Base-by-base conservation (phyloP, 2,329 filamentous ascomycete genomes). In the Talaromyces pinophilus region DNA sequence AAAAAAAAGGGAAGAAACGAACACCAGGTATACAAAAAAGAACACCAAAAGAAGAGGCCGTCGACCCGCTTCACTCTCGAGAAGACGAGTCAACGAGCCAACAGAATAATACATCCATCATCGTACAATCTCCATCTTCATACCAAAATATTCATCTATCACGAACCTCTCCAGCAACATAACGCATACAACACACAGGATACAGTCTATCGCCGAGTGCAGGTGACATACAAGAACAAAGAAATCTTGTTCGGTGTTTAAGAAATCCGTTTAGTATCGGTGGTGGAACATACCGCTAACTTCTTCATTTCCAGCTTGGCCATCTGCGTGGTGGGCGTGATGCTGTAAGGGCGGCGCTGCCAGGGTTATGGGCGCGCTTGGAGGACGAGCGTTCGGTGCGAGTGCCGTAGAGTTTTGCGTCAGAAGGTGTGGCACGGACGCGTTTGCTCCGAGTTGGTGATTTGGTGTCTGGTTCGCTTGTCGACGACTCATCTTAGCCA, bases 251-350 rank as follows among this genome's bases (percentile, higher is more conserved):
- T 59, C 52, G 28, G 25, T 59, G 54, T 46, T 64, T 60, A 60
- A 63, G 55, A 22, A 62, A 95, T 59, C 59, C 48, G 22, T 30
- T 62, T 64, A 67, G 48, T 64, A 92, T 85, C 93, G 91, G 86
- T 92, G 91, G 86, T 92, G 90, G 85, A 93, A 97, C 93, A 96
- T 97, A 96, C 93, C 93, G 89, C 93, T 93, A 87, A 95, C 86
- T 79, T 88, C 92, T 76, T 93, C 91, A 68, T 78, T 75, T 63
- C 74, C 73, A 65, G 76, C 84, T 77, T 82, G 85, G 76, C 87
- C 89, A 77, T 91, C 90, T 67, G 85, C 84, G 75, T 91, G 88
- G 69, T 85, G 85, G 76, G 92, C 88, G 79, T 93, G 88, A 79
- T 92, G 93, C 80, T 95, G 92, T 75, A 88, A 81, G 77, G 87